Evolutionary conservation across 495 filamentous ascomycete species (phyloP), one percentile per base, ranked within the genome.

Genomic region (Tuber magnatum): DNA sequence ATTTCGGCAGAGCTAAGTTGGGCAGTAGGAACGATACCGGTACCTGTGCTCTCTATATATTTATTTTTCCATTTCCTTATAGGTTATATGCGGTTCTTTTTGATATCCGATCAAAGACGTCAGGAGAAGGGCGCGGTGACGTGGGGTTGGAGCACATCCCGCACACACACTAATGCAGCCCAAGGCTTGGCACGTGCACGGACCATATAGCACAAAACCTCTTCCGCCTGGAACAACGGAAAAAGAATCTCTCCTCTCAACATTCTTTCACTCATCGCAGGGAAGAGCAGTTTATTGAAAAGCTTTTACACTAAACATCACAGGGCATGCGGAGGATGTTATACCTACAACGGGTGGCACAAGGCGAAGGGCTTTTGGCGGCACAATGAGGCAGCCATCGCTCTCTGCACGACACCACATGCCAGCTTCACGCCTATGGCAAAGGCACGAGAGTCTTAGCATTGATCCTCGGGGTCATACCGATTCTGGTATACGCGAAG

Each of bases 111-210:
- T 77, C 70, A 46, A 70, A 71, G 75, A 69, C 69, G 74, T 77
- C 69, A 44, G 16, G 61, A 48, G 40, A 40, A 73, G 73, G 74
- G 76, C 68, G 76, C 71, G 77, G 77, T 79, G 77, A 77, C 77
- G 75, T 79, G 77, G 76, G 77, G 77, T 73, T 79, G 73, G 77
- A 78, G 77, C 44, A 65, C 77, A 79, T 79, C 77, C 77, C 76
- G 76, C 70, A 79, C 77, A 75, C 73, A 70, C 77, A 74, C 77
- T 79, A 78, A 79, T 79, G 77, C 77, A 79, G 72, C 40, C 35
- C 38, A n/a, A 42, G 38, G 18, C 77, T 79, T 79, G 77, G 77
- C 77, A 38, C 38, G 42, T 22, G 77, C 77, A 79, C 77, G 73
- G 77, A 73, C 77, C 77, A 79, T 43, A 61, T 74, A 79, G 71